Evolutionary conservation across 768 basidiomycete genomes (phyloP), one percentile per base, ranked within the genome.

Genomic region (Auricularia cornea): DNA sequence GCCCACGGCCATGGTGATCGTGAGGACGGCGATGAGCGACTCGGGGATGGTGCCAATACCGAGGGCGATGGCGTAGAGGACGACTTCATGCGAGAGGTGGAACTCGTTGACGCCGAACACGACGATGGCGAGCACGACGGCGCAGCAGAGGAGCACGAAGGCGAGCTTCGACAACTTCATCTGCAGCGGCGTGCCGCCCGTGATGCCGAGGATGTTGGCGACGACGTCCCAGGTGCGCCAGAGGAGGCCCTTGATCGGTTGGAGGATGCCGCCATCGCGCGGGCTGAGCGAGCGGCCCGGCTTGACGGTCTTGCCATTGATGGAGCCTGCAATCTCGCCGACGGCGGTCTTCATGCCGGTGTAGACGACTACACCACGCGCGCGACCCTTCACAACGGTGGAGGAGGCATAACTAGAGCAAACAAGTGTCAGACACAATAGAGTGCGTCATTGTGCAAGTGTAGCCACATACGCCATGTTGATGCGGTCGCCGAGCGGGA

Each of bases 1-100:
- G 0, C 84, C 84, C 30, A 82, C 78, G 6, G 85, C 83, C 72
- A 87, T 77, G 12, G 85, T 87, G 48, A 86, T 76, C 3, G 83
- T 81, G 68, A 86, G 73, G 38, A 82, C 78, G 12, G 79, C 80
- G 60, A 79, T 74, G 18, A 65, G 59, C 29, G 62, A 63, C 12
- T 62, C 65, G 3, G 65, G 64, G 3, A 65, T 65, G 57, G 62
- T 63, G 41, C 65, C 61, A 31, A 63, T 62, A 0, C 67, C 70
- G 6, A 64, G 63, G 2, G 70, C 67, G 60, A 71, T 57, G 32
- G 66, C 67, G 56, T 68, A 69, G 28, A 71, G 59, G 59, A 71
- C 66, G 29, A 71, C 66, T 61, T 71, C 67, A 23, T 64, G 61
- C 23, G 62, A 60, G 26, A 63, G 65, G 1, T 31, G 48, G 59